phyloP scores from a whole-genome alignment of 257 asterid genomes.

The Penstemon eatonii region DNA sequence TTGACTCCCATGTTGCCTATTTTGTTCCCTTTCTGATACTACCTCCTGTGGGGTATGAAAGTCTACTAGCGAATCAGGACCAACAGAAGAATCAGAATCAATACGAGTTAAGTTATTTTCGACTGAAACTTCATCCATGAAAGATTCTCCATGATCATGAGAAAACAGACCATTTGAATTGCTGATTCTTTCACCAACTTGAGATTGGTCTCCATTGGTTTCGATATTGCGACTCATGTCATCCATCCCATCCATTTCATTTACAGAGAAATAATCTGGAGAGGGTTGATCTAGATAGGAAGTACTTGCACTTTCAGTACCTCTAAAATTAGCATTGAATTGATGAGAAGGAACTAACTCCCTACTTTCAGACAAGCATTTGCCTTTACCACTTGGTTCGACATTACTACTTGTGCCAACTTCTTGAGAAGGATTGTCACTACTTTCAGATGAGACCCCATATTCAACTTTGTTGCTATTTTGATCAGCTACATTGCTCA shows the following conservation, averaged over 20 bases:
- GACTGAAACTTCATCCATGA: slow-evolving; percentile 51
- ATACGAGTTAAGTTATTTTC: slow-evolving; percentile 57
- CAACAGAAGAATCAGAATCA: neutral
- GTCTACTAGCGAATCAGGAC: slow-evolving; percentile 51
- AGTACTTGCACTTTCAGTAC: slow-evolving; percentile 54
- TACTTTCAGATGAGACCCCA: slow-evolving; percentile 46
- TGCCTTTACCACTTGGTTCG: slow-evolving; percentile 39
- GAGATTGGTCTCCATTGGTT: slow-evolving; percentile 35
- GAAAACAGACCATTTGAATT: no score
- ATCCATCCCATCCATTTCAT: slow-evolving; percentile 31
- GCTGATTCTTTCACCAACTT: slow-evolving; percentile 8
- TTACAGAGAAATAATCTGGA: slow-evolving; percentile 32
- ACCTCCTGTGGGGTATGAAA: slow-evolving; percentile 37
- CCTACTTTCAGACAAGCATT: slow-evolving; percentile 51
- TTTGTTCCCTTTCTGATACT: no score
- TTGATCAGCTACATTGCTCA: slow-evolving; percentile 37
- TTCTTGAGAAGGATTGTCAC: slow-evolving; percentile 22
- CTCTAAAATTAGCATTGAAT: slow-evolving; percentile 31
- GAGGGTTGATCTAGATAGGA: slow-evolving; percentile 47
- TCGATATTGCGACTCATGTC: slow-evolving; percentile 27
- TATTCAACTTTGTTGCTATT: slow-evolving; percentile 36
- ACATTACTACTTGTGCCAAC: slow-evolving; percentile 37
- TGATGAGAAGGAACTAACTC: slow-evolving; percentile 48
- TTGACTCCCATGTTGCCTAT: slow-evolving; percentile 36
- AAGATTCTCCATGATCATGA: slow-evolving; percentile 35